A percentile compares a stretch with the other conserved stretches of the same genome.
phyloP scores from a whole-genome alignment of 2,329 filamentous ascomycete species.

The Massarina eburnea region DNA sequence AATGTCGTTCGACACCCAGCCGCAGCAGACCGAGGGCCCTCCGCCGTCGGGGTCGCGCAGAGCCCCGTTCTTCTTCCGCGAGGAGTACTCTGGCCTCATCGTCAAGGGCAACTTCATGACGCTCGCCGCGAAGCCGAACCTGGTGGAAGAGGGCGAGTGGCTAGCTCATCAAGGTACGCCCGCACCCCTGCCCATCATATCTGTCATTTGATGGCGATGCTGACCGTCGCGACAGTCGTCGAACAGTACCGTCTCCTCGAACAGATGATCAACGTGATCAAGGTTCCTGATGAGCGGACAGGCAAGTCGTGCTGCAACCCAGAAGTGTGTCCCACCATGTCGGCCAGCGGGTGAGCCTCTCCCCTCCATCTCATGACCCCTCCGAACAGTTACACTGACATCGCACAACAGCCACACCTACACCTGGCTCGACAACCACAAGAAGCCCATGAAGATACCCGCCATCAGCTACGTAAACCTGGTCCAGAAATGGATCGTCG shows the following conservation, averaged over 20 bases:
- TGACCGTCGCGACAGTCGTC: slow-evolving; percentile 64
- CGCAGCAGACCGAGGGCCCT: slow-evolving; percentile 43
- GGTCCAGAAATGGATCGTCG: slow-evolving; percentile 95
- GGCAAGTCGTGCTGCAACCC: slow-evolving; percentile 81
- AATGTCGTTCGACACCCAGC: slow-evolving; percentile 67
- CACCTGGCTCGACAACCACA: slow-evolving; percentile 89
- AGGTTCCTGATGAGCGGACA: slow-evolving; percentile 77
- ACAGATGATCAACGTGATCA: slow-evolving; percentile 85
- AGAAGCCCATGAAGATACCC: slow-evolving; percentile 86
- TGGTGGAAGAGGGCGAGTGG: slow-evolving; percentile 94
- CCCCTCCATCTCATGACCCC: background rate
- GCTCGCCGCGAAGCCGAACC: slow-evolving; percentile 86
- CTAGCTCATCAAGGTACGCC: slow-evolving; percentile 83
- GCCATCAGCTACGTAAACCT: slow-evolving; percentile 92
- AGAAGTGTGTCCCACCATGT: slow-evolving; percentile 85
- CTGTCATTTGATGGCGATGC: slow-evolving; percentile 4
- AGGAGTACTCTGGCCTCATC: slow-evolving; percentile 77
- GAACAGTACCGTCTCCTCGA: slow-evolving; percentile 89
- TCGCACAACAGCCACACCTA: slow-evolving; percentile 74
- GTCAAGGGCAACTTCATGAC: slow-evolving; percentile 99
- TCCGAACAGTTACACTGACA: slow-evolving; percentile 8
- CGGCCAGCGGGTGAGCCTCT: slow-evolving; percentile 77
- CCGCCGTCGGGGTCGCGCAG: slow-evolving; percentile 60
- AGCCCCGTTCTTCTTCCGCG: slow-evolving; percentile 73
- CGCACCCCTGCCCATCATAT: slow-evolving; percentile 19